Conservation (phyloP, 768 basidiomycete genomes). For the Naganishia vaughanmartiniae region DNA sequence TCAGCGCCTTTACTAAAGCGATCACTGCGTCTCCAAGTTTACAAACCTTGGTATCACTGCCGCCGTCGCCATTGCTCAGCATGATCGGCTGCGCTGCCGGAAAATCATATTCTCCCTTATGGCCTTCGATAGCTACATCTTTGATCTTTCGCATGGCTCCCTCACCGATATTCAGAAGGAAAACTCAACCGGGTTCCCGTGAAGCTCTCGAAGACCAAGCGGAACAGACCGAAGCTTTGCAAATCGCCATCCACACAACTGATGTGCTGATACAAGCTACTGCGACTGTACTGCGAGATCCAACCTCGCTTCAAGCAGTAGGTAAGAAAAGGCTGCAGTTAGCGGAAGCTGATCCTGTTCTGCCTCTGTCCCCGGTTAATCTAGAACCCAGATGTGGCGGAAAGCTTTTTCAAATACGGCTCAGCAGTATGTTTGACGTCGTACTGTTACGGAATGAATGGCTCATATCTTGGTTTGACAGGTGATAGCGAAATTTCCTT, state of each 20-base stretch:
- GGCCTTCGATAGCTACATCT: slow-evolving; percentile 78
- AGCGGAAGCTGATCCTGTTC: background rate
- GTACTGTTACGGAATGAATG: background rate
- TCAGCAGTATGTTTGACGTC: slow-evolving; percentile 60
- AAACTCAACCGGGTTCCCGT: slow-evolving; percentile 46
- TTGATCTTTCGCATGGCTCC: slow-evolving; percentile 79
- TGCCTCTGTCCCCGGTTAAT: background rate
- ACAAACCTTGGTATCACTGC: slow-evolving; percentile 71
- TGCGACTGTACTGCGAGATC: slow-evolving; percentile 29
- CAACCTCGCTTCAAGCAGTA: slow-evolving; percentile 42
- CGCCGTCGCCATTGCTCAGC: slow-evolving; percentile 66
- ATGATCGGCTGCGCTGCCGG: slow-evolving; percentile 47
- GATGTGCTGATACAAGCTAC: slow-evolving; percentile 16
- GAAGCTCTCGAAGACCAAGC: slow-evolving; percentile 28
- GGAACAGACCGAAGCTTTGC: slow-evolving; percentile 24
- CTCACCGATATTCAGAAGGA: slow-evolving; percentile 57
- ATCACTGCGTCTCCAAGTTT: slow-evolving; percentile 78
- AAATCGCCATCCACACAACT: background rate
- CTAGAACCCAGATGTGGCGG: slow-evolving; percentile 88
- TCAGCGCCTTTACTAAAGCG: slow-evolving; percentile 79
- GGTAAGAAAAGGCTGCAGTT: slow-evolving; percentile 6
- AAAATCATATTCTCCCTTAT: slow-evolving; percentile 56
- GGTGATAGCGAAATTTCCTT: slow-evolving; percentile 47
- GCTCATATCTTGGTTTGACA: slow-evolving; percentile 25
- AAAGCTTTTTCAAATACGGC: slow-evolving; percentile 80